phyloP scores from a whole-genome alignment of 2,329 filamentous ascomycete species.

The Aspergillus sp. region DNA sequence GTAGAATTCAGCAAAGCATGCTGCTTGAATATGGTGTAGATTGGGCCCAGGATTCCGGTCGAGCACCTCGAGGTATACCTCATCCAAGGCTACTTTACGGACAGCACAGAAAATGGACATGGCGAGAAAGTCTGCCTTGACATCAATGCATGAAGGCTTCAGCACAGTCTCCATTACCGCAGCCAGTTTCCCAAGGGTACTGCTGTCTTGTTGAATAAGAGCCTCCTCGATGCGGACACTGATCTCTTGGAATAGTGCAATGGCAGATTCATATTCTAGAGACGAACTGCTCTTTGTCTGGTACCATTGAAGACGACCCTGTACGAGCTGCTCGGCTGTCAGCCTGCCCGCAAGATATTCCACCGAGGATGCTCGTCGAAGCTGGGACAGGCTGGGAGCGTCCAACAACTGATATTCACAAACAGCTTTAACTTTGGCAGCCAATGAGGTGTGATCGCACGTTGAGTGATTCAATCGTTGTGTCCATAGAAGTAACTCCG shows the following conservation, averaged over 20 bases:
- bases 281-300: slow-evolving; percentile 32
- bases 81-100: slow-evolving; percentile 56
- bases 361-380: slow-evolving; percentile 36
- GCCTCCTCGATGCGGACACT: slow-evolving; percentile 24
- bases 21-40: slow-evolving; percentile 61
- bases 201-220: slow-evolving; percentile 24
- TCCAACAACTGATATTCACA: slow-evolving; percentile 26
- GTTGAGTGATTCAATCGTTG: slow-evolving; percentile 7
- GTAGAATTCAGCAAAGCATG: slow-evolving; percentile 62
- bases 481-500: slow-evolving; percentile 26
- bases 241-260: slow-evolving; percentile 37
- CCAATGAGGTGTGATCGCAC: slow-evolving; percentile 2
- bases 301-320: slow-evolving; percentile 42
- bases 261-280: slow-evolving; percentile 26
- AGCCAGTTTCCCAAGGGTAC: slow-evolving; percentile 36
- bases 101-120: slow-evolving; percentile 59
- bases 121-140: slow-evolving; percentile 54
- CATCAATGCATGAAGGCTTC: slow-evolving; percentile 37
- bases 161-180: slow-evolving; percentile 34
- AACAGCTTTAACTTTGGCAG: slow-evolving; percentile 17
- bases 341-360: slow-evolving; percentile 41
- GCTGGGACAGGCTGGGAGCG: slow-evolving; percentile 35
- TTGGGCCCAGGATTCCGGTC: slow-evolving; percentile 62
- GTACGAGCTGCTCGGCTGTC: slow-evolving; percentile 34
- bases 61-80: slow-evolving; percentile 62